These are phyloP conservation scores for Amaranthus hypochondriacus DNA, from an alignment of 148 eudicot genomes.

Conservation along the genomic window DNA sequence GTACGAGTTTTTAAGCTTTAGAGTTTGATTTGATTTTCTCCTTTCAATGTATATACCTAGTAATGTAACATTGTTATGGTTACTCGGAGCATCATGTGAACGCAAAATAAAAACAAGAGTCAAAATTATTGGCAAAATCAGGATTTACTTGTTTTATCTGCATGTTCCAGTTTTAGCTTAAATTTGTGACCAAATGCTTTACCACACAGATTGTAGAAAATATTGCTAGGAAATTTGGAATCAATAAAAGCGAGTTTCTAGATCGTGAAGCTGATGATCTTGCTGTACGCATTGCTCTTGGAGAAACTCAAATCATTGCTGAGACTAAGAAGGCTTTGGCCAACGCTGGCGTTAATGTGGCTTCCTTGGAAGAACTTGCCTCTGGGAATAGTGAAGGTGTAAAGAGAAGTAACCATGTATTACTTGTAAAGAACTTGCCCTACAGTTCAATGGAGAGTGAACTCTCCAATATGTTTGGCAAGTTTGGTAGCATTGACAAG, in stretches of 20 bases:
- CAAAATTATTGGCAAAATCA: not conserved
- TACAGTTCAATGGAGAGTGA: constrained; percentile 77
- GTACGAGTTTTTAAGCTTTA: not conserved
- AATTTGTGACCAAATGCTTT: constrained; percentile 6
- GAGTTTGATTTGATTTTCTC: not conserved
- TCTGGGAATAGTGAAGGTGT: constrained; percentile 44
- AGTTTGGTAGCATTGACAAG: constrained; percentile 84
- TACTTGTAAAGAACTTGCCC: constrained; percentile 88
- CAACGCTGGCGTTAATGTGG: constrained; percentile 78
- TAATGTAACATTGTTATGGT: not conserved
- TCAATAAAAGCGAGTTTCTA: constrained; percentile 73
- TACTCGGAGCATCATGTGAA: not conserved
- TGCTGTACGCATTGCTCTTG: constrained; percentile 86
- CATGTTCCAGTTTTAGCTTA: not conserved
- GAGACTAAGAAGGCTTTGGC: constrained; percentile 87
- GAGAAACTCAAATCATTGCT: constrained; percentile 88
- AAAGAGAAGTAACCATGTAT: constrained; percentile 81
- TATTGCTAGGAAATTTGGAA: constrained; percentile 80
- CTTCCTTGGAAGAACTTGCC: constrained; percentile 68
- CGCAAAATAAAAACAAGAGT: not conserved
- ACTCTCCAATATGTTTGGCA: constrained; percentile 73
- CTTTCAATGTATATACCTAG: not conserved
- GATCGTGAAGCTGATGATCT: constrained; percentile 84
- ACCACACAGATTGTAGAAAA: constrained; percentile 69
- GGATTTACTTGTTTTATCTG: not conserved